Base-by-base conservation (phyloP, 2,329 filamentous ascomycete species). In the Lasiodiplodia gonubiensis region DNA sequence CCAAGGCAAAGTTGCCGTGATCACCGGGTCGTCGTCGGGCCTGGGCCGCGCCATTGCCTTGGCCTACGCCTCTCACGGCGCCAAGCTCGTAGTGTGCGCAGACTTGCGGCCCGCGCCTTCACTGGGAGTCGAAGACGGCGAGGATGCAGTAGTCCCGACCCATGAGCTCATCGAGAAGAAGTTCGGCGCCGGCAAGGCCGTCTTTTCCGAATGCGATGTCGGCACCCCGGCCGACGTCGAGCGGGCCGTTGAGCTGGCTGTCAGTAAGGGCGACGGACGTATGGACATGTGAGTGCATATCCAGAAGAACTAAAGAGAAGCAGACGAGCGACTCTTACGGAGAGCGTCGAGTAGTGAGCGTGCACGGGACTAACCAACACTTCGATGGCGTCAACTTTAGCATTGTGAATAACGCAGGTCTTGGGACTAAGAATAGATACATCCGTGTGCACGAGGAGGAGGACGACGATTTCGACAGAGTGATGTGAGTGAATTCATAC, bases 361-460 rank as follows among this genome's bases (percentile, higher is more conserved):
- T 46, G 37, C 55, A 37, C 25, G 37, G 27, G 27, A 64, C 60
- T 64, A 30, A 64, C 48, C 23, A 4, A 11, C 10, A 14, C 39
- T 37, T 18, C 12, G 8, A 46, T 35, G 18, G 60, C 30, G 18
- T 27, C 16, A 25, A 25, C 27, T 46, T 18, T 30, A 65, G 63
- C 37, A 65, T 78, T 64, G 72, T 78, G 11, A 79, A 79, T 68
- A 79, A 78, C 63, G 78, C 78, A 35, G 77, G 76, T 21, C 74
- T 79, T 39, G 74, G 70, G 12, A 68, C 74, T 18, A 77, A 79
- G 69, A 46, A 53, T 27, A 23, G 33, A 33, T 48, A 11, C 11
- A 55, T 65, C 11, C 63, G 63, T 16, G 37, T 65, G 21, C 63
- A 65, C 33, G 51, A 65, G 30, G 23, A 30, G 12, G 63, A 65